phyloP scores from a whole-genome alignment of 2,329 filamentous ascomycete genomes.

The Colletotrichum lentis region DNA sequence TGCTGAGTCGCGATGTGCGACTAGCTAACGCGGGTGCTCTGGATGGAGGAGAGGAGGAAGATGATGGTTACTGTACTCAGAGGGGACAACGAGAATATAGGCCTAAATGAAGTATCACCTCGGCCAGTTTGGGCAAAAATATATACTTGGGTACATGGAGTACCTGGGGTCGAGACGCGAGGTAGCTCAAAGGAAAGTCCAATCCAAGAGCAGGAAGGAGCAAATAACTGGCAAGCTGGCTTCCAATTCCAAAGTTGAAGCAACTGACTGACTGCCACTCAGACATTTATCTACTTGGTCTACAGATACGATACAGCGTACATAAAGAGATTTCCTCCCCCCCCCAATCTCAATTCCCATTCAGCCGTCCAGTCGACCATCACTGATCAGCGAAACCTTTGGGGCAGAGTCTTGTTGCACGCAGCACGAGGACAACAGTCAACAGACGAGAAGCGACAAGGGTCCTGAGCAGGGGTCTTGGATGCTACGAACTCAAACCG shows the following conservation, averaged over 20 bases:
- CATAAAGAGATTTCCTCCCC: too few relatives aligned
- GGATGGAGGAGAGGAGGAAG: background rate
- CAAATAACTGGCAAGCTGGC: background rate
- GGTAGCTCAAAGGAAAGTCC: too few relatives aligned
- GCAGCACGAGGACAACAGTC: constrained; percentile 1
- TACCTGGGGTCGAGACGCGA: too few relatives aligned
- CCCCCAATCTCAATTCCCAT: too few relatives aligned
- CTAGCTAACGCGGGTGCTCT: background rate
- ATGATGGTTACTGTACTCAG: background rate
- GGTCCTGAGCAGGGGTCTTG: constrained; percentile 24
- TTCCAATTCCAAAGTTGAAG: background rate
- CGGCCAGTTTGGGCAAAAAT: background rate
- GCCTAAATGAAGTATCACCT: too few relatives aligned
- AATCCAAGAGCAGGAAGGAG: too few relatives aligned
- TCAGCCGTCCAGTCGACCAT: background rate
- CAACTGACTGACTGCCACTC: too few relatives aligned
- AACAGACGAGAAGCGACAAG: constrained; percentile 19
- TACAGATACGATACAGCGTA: too few relatives aligned
- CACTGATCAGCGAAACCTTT: background rate
- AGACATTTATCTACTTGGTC: background rate
- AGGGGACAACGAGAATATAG: background rate
- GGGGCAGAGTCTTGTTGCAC: background rate
- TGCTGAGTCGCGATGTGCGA: constrained; percentile 9
- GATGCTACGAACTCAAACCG: background rate
- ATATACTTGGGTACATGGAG: background rate